Evolutionary conservation across 2,329 filamentous ascomycete genomes (phyloP).

Genomic region (Fonsecaea pedrosoi): DNA sequence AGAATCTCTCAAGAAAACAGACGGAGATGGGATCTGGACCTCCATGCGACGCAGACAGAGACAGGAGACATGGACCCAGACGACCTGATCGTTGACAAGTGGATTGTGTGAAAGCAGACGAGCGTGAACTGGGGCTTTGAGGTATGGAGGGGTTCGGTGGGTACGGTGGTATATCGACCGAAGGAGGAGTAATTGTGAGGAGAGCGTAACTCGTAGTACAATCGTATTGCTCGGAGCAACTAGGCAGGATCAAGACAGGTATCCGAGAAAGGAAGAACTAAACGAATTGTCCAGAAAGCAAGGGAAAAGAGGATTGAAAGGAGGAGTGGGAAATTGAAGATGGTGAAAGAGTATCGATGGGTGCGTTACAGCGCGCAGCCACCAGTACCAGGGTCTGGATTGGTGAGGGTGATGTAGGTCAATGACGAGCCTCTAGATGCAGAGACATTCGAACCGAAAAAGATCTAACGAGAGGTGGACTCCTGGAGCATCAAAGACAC

Average conservation of each 20-base stretch:
- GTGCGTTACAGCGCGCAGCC: not conserved
- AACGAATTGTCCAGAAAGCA: conserved; percentile 8
- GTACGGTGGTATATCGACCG: conserved; percentile 5
- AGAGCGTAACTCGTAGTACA: not conserved
- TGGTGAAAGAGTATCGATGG: conserved; percentile 2
- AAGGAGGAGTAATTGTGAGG: not conserved
- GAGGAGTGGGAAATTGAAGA: conserved; percentile 15
- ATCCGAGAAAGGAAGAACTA: not conserved
- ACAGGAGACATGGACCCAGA: conserved; percentile 32
- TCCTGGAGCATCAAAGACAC: not conserved
- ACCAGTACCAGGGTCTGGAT: conserved; percentile 2
- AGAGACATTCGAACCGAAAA: not conserved
- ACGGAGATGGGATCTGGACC: conserved; percentile 67
- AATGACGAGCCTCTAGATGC: not conserved
- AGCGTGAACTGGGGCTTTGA: not conserved
- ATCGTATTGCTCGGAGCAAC: not conserved
- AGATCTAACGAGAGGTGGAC: not conserved
- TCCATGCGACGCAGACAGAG: conserved; percentile 55
- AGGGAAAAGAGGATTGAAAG: conserved; percentile 11
- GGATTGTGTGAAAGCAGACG: conserved; percentile 1
- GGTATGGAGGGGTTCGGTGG: conserved; percentile 14
- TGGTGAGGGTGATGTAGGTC: conserved; percentile 10
- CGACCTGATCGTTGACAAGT: conserved; percentile 3
- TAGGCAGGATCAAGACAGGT: not conserved
- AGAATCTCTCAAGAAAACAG: conserved; percentile 58